phyloP scores from a whole-genome alignment of 768 basidiomycete species.

The Naganishia onofrii region DNA sequence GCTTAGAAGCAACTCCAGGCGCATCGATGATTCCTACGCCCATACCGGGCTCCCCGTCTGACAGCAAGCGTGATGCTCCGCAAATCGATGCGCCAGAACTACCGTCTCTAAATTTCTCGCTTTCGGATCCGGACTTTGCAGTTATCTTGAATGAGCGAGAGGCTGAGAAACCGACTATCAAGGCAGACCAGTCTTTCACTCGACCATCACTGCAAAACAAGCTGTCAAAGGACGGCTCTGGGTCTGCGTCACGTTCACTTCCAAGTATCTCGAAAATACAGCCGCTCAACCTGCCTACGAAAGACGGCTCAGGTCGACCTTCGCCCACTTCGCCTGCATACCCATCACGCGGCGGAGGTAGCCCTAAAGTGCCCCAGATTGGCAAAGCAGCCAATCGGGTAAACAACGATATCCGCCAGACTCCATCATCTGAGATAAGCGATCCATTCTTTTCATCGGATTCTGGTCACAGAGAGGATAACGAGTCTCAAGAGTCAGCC shows the following conservation, averaged over 20 bases:
- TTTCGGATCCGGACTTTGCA: conserved; percentile 75
- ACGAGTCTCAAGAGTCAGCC: conserved; percentile 36
- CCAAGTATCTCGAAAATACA: conserved; percentile 6
- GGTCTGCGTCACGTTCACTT: not conserved
- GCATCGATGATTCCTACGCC: not conserved
- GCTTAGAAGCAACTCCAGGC: not conserved
- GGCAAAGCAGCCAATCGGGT: not conserved
- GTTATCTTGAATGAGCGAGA: conserved; percentile 46
- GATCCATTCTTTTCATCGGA: conserved; percentile 14
- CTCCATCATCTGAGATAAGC: not conserved
- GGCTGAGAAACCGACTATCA: conserved; percentile 20
- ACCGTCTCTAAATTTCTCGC: conserved; percentile 86
- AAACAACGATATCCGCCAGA: not conserved
- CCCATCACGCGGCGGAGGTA: not conserved
- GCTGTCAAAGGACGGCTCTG: not conserved
- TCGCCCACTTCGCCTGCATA: conserved; percentile 15
- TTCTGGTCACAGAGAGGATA: not conserved
- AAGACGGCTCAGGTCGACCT: conserved; percentile 13
- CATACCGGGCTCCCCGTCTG: not conserved
- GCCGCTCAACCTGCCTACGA: not conserved
- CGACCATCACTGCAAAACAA: not conserved
- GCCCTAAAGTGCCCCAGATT: not conserved
- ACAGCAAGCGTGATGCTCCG: conserved; percentile 25
- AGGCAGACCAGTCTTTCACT: not conserved
- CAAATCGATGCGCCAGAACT: conserved; percentile 76